These are phyloP conservation scores for Rutstroemia sydowiana DNA, from an alignment of 2,329 filamentous ascomycete species.

Conservation along the genomic window DNA sequence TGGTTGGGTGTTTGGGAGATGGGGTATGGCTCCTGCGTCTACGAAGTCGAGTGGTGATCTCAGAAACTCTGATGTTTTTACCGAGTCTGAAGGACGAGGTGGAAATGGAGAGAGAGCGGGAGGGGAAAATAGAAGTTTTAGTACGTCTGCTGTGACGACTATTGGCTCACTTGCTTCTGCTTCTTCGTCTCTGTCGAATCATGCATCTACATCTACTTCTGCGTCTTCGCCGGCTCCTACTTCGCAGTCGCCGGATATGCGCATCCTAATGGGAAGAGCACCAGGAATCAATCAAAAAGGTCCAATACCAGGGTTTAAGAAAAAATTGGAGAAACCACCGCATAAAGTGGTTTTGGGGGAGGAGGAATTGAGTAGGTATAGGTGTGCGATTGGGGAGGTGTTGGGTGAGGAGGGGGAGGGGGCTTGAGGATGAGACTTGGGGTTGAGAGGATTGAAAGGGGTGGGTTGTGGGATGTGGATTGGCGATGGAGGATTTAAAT, in stretches of 20 bases:
- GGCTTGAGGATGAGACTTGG: neutral
- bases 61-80: too few relatives aligned
- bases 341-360: constrained; percentile 23
- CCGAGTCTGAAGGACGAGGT: constrained; percentile 10
- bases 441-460: too few relatives aligned
- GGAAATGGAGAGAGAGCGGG: neutral
- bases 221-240: too few relatives aligned
- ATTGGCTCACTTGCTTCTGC: too few relatives aligned
- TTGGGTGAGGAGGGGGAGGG: constrained; percentile 24
- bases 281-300: constrained; percentile 76
- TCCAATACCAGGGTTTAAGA: constrained; percentile 60
- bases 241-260: neutral
- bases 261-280: constrained; percentile 36
- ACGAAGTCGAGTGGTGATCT: constrained; percentile 22
- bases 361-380: neutral
- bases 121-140: neutral
- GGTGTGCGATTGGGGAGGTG: constrained; percentile 22
- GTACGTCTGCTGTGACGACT: neutral
- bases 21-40: constrained; percentile 48
- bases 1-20: constrained; percentile 57
- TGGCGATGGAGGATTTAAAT: too few relatives aligned
- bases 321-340: constrained; percentile 34
- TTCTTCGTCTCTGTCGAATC: too few relatives aligned
- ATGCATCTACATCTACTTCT: too few relatives aligned
- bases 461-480: too few relatives aligned